phyloP scores from a whole-genome alignment of 139 green algal genomes.

The Closterium sp. region DNA sequence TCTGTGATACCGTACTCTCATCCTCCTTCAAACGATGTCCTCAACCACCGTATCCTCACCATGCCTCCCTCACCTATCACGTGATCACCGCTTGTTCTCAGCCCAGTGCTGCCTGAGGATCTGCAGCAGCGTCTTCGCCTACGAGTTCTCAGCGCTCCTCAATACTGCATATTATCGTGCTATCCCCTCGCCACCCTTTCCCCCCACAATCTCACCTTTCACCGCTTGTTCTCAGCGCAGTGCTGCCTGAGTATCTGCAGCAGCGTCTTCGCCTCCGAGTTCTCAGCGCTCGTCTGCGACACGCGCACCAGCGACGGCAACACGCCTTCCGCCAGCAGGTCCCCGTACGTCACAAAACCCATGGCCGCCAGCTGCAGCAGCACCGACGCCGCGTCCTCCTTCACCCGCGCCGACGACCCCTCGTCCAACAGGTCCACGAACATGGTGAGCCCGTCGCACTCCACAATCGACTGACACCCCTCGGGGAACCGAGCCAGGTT shows the following conservation, averaged over 20 bases:
- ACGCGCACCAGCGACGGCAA: constrained; percentile 24
- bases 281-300: not conserved
- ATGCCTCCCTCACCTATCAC: too few species aligned
- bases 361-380: constrained; percentile 16
- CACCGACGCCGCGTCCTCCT: constrained; percentile 14
- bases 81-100: too few species aligned
- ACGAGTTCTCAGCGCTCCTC: too few species aligned
- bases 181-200: too few species aligned
- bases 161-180: too few species aligned
- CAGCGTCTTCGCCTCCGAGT: constrained; percentile 17
- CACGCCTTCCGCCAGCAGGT: constrained; percentile 3
- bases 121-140: too few species aligned
- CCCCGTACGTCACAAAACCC: not conserved
- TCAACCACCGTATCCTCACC: too few species aligned
- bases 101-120: too few species aligned
- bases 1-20: too few species aligned
- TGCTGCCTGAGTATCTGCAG: constrained; percentile 9
- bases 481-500: constrained; percentile 4
- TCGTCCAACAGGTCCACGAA: not conserved
- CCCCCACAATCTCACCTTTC: too few species aligned
- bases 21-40: too few species aligned
- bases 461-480: not conserved
- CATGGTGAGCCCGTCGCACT: not conserved
- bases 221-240: not conserved
- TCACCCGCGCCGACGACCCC: not conserved